Conservation (phyloP, 208 protist genomes). For the Trypanosoma boissoni region DNA sequence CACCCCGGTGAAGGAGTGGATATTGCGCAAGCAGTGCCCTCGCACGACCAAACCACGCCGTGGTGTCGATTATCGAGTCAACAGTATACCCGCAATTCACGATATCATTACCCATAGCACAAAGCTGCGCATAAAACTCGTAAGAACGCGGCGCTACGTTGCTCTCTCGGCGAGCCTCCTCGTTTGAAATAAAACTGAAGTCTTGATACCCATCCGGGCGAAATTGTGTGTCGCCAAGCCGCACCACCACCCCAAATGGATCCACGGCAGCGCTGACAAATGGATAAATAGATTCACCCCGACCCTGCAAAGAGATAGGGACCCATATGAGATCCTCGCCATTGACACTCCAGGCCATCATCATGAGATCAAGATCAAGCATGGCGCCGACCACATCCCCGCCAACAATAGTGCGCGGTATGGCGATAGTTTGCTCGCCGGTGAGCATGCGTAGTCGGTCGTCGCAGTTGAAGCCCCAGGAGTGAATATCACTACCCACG, state of each 20-base stretch:
- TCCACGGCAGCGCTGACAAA: slow-evolving; percentile 81
- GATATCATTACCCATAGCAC: slow-evolving; percentile 30
- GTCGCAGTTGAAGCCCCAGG: slow-evolving; percentile 89
- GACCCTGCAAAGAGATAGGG: slow-evolving; percentile 61
- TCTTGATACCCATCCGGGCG: slow-evolving; percentile 69
- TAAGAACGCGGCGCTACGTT: slow-evolving; percentile 42
- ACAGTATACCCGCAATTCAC: slow-evolving; percentile 32
- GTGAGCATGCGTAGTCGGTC: slow-evolving; percentile 69
- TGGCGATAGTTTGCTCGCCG: slow-evolving; percentile 56
- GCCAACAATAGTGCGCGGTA: slow-evolving; percentile 34
- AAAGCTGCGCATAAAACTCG: slow-evolving; percentile 78
- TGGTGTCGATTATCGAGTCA: slow-evolving; percentile 32
- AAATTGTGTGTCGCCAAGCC: slow-evolving; percentile 78
- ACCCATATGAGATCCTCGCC: slow-evolving; percentile 78
- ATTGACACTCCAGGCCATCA: slow-evolving; percentile 88
- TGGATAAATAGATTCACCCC: slow-evolving; percentile 81
- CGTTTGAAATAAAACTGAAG: slow-evolving; percentile 44
- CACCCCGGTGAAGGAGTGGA: slow-evolving; percentile 20
- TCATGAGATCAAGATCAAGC: slow-evolving; percentile 77
- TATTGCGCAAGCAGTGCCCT: slow-evolving; percentile 22
- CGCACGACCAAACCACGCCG: slow-evolving; percentile 17
- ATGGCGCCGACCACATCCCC: slow-evolving; percentile 83
- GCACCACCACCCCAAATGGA: slow-evolving; percentile 55
- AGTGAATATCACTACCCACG: slow-evolving; percentile 85
- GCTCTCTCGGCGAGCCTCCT: slow-evolving; percentile 25